phyloP scores from a whole-genome alignment of 352 stramenopile genomes.

The Phytophthora ohioensis region DNA sequence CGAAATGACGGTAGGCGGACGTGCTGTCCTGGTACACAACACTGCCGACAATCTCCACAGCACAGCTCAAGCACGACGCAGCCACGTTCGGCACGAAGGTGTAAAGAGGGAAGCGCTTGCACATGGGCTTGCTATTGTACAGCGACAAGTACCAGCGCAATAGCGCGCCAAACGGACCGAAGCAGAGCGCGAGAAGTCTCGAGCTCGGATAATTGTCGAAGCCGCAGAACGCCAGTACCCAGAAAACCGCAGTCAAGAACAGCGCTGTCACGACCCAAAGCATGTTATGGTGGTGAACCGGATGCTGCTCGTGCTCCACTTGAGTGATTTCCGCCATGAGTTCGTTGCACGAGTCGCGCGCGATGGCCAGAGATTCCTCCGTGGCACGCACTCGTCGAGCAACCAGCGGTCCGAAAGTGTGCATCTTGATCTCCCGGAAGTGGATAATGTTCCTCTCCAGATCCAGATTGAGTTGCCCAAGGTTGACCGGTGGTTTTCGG shows the following conservation, averaged over 20 bases:
- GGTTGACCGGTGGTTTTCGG: conserved; percentile 54
- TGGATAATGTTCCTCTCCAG: conserved; percentile 58
- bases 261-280: conserved; percentile 36
- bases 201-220: conserved; percentile 63
- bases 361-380: conserved; percentile 50
- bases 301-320: conserved; percentile 59
- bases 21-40: conserved; percentile 33
- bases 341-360: conserved; percentile 53
- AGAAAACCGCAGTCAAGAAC: conserved; percentile 48
- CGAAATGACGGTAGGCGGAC: conserved; percentile 47
- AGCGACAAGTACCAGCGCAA: conserved; percentile 67
- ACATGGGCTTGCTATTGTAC: conserved; percentile 55
- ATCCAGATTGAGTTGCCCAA: conserved; percentile 60
- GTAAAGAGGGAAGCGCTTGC: conserved; percentile 66
- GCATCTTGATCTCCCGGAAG: conserved; percentile 55
- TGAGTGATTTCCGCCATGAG: conserved; percentile 54
- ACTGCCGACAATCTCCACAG: conserved; percentile 54
- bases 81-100: conserved; percentile 73
- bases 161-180: conserved; percentile 67
- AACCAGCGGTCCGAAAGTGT: conserved; percentile 56
- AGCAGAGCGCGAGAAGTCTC: conserved; percentile 57
- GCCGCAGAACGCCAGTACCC: conserved; percentile 53
- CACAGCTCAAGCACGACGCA: conserved; percentile 61
- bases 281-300: conserved; percentile 41
- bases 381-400: conserved; percentile 51